phyloP scores from a whole-genome alignment of 768 basidiomycete species.

The Trametes elegans region DNA sequence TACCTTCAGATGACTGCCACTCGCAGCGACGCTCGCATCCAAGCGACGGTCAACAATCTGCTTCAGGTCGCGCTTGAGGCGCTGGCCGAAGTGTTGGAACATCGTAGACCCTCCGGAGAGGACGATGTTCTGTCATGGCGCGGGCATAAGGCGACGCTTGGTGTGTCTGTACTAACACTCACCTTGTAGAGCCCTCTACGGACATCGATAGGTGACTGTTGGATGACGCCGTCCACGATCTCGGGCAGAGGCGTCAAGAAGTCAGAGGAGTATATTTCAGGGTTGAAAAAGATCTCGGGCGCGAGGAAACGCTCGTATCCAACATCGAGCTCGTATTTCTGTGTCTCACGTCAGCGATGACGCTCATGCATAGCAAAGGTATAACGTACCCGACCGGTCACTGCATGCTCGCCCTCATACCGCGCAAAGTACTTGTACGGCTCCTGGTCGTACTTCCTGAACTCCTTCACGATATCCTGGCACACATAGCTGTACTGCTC shows the following conservation, averaged over 20 bases:
- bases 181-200: constrained; percentile 96
- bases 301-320: constrained; percentile 99
- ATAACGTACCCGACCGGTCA: constrained; percentile 77
- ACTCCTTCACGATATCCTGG: constrained; percentile 98
- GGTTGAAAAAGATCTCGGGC: constrained; percentile 99
- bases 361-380: background rate
- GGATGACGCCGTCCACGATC: constrained; percentile 95
- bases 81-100: constrained; percentile 98
- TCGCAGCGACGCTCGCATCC: constrained; percentile 68
- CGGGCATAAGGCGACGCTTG: background rate
- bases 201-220: constrained; percentile 94
- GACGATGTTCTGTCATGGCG: constrained; percentile 78
- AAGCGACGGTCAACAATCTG: constrained; percentile 90
- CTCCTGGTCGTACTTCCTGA: constrained; percentile 95
- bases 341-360: background rate
- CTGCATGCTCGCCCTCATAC: constrained; percentile 90
- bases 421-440: constrained; percentile 94
- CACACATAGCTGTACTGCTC: constrained; percentile 99
- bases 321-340: constrained; percentile 91
- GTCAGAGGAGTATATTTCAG: constrained; percentile 96
- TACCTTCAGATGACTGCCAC: constrained; percentile 77
- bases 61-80: constrained; percentile 93
- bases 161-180: constrained; percentile 3
- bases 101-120: constrained; percentile 96
- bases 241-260: constrained; percentile 95